Base-by-base conservation (phyloP, 78 protist genomes). In the Dictyostelium capitatum region DNA sequence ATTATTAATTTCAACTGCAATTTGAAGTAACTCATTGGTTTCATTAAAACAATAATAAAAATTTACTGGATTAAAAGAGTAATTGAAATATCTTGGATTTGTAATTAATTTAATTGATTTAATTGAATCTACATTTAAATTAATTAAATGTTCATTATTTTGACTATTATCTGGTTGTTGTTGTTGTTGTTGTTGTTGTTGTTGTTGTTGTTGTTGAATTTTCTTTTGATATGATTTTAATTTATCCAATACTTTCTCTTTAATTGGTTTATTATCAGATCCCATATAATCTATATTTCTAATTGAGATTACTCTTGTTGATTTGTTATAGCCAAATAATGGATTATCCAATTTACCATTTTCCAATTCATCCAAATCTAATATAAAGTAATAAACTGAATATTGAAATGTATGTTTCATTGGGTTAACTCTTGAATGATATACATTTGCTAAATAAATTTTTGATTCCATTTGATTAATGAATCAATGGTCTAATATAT, bases 301-400 rank as follows among this genome's bases (percentile, higher is more conserved):
- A 9, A 84, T 25, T 37, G 91, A 54, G 19, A 84, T 37, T 2
- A 79, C 23, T 59, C 91, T 51, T 0, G 23, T 46, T 37, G 43
- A 37, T 30, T 30, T 28, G 56, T 84, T 84, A 23, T 84, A 74
- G 0, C 82, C 91, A 84, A 84, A 84, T 32, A 73, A 54, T 4
- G 46, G 0, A 19, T 12, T 47, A n/a, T 84, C 43, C 7, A 84
- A 47, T 46, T 17, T 19, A 19, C 91, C 82, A n/a, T 46, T 56
- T 25, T 84, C 83, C 23, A 84, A 73, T 74, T 84, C 91, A 56
- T 84, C 91, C 17, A 84, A 74, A 59, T 84, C 91, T 1, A 84
- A 17, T 7, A 74, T n/a, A 77, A 74, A 84, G 28, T 84, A 84
- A 46, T 15, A 84, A 6, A 84, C 80, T 54, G 77, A 23, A 57